Percentiles rank a stretch among this genome's conserved stretches.
Conservation (phyloP, 129 eudicot species). For the Saposhnikovia divaricata region DNA sequence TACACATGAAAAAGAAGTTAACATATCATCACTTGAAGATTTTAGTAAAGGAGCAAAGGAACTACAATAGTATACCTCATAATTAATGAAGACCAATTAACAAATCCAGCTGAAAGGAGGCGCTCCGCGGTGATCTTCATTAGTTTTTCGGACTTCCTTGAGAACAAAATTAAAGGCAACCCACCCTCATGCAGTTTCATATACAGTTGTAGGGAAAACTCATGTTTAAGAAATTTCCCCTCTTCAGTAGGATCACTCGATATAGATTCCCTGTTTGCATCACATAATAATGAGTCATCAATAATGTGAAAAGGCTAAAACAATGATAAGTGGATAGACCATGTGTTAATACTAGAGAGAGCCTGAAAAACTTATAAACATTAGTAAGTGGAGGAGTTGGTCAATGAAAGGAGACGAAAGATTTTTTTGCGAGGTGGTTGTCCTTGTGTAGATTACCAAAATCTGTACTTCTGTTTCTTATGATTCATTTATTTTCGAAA, state of each 20-base stretch:
- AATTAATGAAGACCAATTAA: slow-evolving; percentile 46
- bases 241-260: slow-evolving; percentile 31
- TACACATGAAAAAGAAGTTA: neutral
- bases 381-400: neutral
- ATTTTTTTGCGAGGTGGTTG: neutral
- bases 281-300: slow-evolving; percentile 2
- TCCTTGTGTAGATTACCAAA: neutral
- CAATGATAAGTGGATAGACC: neutral
- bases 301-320: neutral
- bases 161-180: slow-evolving; percentile 49
- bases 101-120: slow-evolving; percentile 46
- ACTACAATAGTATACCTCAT: slow-evolving; percentile 38
- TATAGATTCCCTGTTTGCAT: slow-evolving; percentile 25
- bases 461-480: neutral
- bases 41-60: neutral
- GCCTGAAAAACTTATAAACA: neutral
- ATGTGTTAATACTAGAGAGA: neutral
- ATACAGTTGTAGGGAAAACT: slow-evolving; percentile 31
- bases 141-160: slow-evolving; percentile 52
- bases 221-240: slow-evolving; percentile 36
- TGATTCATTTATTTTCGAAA: neutral
- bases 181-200: slow-evolving; percentile 40
- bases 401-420: neutral
- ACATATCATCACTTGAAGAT: neutral
- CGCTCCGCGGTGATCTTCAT: slow-evolving; percentile 24